Evolutionary conservation across 345 rosid genomes (phyloP).

Genomic region (Hevea brasiliensis): DNA sequence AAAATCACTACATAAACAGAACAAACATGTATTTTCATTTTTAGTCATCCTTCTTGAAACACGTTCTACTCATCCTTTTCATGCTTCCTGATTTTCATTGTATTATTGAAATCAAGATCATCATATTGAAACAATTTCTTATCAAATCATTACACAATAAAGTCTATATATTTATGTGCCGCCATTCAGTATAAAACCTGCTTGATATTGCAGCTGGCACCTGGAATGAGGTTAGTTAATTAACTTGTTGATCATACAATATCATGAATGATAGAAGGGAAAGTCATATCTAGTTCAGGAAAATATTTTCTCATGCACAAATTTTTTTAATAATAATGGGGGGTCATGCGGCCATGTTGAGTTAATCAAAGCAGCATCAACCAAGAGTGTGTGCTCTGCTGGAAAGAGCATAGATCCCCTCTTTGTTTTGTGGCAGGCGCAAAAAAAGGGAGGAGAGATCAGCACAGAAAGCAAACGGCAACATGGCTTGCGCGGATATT

Average conservation of each 20-base stretch:
- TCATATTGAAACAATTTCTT: background rate
- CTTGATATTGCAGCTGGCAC: background rate
- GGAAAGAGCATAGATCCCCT: slow-evolving; percentile 3
- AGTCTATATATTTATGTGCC: background rate
- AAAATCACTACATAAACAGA: background rate
- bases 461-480: background rate
- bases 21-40: slow-evolving; percentile 1
- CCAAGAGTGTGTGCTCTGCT: background rate
- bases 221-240: background rate
- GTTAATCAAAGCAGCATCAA: slow-evolving; percentile 7
- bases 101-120: background rate
- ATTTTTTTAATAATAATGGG: background rate
- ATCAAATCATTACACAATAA: background rate
- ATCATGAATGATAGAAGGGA: background rate
- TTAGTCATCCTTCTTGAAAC: slow-evolving; percentile 2
- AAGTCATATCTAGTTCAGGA: background rate
- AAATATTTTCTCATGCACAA: background rate
- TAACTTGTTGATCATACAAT: background rate
- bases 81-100: background rate
- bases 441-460: background rate
- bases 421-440: background rate
- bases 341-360: background rate
- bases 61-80: background rate
- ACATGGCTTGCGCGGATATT: background rate
- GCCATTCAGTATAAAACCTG: too few relatives aligned